phyloP scores from a whole-genome alignment of 192 early-diverging fungal species.

The Nowakowskiella sp. region DNA sequence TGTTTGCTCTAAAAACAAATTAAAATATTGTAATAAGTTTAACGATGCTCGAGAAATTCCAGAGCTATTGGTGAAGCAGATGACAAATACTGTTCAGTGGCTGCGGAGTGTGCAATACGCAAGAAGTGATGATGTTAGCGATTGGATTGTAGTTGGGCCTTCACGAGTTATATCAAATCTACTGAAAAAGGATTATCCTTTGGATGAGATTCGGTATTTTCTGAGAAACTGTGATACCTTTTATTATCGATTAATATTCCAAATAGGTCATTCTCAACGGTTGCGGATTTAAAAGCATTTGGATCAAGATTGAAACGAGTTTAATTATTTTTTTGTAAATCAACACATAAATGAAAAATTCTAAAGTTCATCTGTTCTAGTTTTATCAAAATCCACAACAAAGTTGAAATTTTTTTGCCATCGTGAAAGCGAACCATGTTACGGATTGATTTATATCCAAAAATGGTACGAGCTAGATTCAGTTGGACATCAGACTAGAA shows the following conservation, averaged over 20 bases:
- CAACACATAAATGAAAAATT: too few species aligned
- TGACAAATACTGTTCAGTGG: constrained; percentile 85
- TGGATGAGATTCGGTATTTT: constrained; percentile 57
- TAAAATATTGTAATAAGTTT: constrained; percentile 16
- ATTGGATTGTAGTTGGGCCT: constrained; percentile 83
- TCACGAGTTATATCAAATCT: constrained; percentile 84
- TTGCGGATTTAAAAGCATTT: not conserved
- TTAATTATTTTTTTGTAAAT: too few species aligned
- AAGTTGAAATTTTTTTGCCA: too few species aligned
- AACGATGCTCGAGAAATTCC: constrained; percentile 53
- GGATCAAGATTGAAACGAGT: not conserved
- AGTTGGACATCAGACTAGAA: too few species aligned
- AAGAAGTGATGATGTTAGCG: constrained; percentile 67
- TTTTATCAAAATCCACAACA: too few species aligned
- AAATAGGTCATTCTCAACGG: not conserved
- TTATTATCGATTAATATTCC: not conserved
- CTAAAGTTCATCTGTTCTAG: too few species aligned
- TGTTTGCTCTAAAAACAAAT: not conserved
- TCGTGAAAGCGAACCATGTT: too few species aligned
- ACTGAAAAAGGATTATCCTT: constrained; percentile 74
- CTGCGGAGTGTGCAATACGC: constrained; percentile 72
- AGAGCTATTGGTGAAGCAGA: constrained; percentile 63
- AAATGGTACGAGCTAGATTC: too few species aligned
- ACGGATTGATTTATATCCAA: too few species aligned
- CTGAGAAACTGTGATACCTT: constrained; percentile 1